Conservation (phyloP, 768 basidiomycete species). For the Tricholoma sp. region DNA sequence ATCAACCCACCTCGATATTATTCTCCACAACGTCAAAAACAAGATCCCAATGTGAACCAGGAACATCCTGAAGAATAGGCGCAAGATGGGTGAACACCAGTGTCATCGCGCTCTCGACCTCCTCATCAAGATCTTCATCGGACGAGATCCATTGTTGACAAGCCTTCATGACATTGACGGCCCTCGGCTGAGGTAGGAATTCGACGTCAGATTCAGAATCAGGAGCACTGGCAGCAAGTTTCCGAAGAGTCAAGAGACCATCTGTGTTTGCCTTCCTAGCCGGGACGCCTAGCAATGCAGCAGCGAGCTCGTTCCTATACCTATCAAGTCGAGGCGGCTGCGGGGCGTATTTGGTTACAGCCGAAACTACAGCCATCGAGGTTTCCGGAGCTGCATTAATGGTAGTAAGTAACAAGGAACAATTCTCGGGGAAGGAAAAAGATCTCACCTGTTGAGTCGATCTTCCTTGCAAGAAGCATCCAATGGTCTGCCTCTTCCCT, state of each 20-base stretch:
- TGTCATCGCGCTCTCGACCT: conserved; percentile 74
- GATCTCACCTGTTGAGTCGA: conserved; percentile 57
- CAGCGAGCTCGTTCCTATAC: conserved; percentile 87
- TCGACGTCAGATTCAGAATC: conserved; percentile 70
- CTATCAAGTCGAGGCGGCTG: conserved; percentile 73
- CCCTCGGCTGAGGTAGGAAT: conserved; percentile 81
- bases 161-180: conserved; percentile 82
- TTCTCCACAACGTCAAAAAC: conserved; percentile 86
- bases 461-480: conserved; percentile 60
- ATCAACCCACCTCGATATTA: conserved; percentile 69
- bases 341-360: conserved; percentile 54
- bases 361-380: conserved; percentile 58
- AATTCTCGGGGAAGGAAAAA: background rate
- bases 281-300: conserved; percentile 65
- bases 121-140: conserved; percentile 65
- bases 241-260: conserved; percentile 64
- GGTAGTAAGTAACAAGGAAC: background rate
- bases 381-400: conserved; percentile 57
- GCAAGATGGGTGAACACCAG: conserved; percentile 69
- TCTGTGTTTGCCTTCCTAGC: conserved; percentile 56
- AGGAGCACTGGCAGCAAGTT: conserved; percentile 71
- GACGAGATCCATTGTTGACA: conserved; percentile 76
- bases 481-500: conserved; percentile 70
- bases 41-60: conserved; percentile 89
- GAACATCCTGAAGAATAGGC: conserved; percentile 82